Evolutionary conservation across 2,329 filamentous ascomycete species (phyloP).

Genomic region (Davidsoniella virescens): DNA sequence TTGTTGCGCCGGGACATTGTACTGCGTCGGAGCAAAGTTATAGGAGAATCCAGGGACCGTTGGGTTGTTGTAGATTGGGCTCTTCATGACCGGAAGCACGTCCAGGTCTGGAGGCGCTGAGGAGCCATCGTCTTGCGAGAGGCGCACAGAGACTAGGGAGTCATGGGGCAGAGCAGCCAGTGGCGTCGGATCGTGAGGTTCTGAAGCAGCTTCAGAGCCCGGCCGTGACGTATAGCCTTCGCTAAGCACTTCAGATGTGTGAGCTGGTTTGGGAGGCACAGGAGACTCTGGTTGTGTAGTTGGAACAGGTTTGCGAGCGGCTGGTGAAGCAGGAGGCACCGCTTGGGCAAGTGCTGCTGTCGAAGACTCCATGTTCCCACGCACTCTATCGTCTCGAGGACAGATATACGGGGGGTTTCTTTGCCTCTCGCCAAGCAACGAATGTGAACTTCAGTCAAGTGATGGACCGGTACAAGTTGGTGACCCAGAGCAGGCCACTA

Average conservation of each 20-base stretch:
- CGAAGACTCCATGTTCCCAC: no score
- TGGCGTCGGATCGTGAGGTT: conserved; percentile 2
- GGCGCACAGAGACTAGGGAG: neutral
- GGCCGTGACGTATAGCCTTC: neutral
- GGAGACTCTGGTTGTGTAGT: neutral
- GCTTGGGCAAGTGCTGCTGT: no score
- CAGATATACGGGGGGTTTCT: no score
- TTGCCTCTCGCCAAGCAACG: no score
- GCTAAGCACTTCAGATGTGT: neutral
- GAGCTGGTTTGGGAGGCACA: neutral
- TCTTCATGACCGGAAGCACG: neutral
- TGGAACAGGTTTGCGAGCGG: no score
- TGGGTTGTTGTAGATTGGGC: conserved; percentile 4
- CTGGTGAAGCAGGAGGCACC: no score
- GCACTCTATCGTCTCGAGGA: no score
- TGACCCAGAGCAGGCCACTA: no score
- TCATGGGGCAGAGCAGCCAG: neutral
- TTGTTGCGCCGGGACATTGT: conserved; percentile 1
- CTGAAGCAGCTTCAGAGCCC: conserved; percentile 4
- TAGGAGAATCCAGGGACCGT: conserved; percentile 1
- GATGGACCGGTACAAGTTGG: no score
- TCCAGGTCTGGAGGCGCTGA: neutral
- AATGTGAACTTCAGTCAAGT: no score
- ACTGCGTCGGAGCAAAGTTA: neutral
- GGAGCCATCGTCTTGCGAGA: conserved; percentile 1